phyloP scores from a whole-genome alignment of 192 early-diverging fungal species.

The Backusella westeae region DNA sequence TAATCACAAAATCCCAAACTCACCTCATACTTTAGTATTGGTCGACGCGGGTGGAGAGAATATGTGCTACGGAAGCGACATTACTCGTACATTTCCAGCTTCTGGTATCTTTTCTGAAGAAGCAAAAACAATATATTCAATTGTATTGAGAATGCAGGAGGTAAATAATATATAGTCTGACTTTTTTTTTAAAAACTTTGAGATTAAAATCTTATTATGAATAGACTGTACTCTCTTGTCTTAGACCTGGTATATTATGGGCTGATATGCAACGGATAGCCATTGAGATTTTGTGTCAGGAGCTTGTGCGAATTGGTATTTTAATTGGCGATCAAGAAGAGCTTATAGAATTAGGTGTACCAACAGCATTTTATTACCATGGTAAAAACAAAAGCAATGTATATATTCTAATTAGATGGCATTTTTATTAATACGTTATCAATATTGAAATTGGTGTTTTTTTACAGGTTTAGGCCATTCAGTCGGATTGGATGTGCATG shows the following conservation, averaged over 20 bases:
- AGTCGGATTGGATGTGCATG: conserved; percentile 92
- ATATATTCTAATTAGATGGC: not conserved
- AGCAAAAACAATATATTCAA: conserved; percentile 77
- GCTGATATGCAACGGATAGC: conserved; percentile 87
- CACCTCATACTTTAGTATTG: conserved; percentile 59
- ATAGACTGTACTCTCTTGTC: conserved; percentile 60
- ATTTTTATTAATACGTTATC: not conserved
- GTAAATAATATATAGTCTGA: conserved; percentile 6
- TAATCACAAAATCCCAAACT: conserved; percentile 48
- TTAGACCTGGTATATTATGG: conserved; percentile 82
- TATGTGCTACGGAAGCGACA: conserved; percentile 86
- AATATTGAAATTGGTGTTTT: not conserved
- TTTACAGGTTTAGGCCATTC: conserved; percentile 73
- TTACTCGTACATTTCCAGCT: conserved; percentile 87
- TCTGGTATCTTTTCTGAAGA: conserved; percentile 70
- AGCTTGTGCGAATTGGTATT: conserved; percentile 70
- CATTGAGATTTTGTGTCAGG: conserved; percentile 57
- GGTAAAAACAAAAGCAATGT: conserved; percentile 30
- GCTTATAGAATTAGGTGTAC: conserved; percentile 64
- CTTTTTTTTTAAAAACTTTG: not conserved
- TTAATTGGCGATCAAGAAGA: conserved; percentile 59
- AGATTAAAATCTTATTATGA: not conserved
- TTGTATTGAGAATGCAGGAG: conserved; percentile 81
- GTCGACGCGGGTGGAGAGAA: conserved; percentile 87
- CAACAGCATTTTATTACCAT: conserved; percentile 86